Percentiles rank a stretch among this genome's conserved stretches.
These are phyloP conservation scores for Coccinonectria pachysandricola DNA, from an alignment of 2,329 filamentous ascomycete genomes.

Conservation along the genomic window DNA sequence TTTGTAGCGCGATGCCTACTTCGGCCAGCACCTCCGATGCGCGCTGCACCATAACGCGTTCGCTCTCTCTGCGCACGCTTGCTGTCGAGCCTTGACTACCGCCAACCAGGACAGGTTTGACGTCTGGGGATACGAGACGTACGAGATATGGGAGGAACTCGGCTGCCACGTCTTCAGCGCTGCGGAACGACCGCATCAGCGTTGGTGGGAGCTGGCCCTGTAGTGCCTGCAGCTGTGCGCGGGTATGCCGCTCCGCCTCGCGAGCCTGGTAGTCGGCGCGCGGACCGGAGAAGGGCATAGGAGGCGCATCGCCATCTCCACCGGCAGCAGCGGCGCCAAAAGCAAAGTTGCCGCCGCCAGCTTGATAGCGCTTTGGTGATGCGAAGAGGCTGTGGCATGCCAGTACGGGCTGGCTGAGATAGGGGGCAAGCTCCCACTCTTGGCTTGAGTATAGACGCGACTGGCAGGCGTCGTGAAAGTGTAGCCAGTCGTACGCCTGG, in stretches of 20 bases:
- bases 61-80: slow-evolving; percentile 77
- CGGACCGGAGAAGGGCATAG: slow-evolving; percentile 69
- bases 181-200: slow-evolving; percentile 68
- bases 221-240: slow-evolving; percentile 60
- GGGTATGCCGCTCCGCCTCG: slow-evolving; percentile 72
- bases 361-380: slow-evolving; percentile 46
- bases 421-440: slow-evolving; percentile 85
- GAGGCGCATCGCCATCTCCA: slow-evolving; percentile 37
- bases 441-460: slow-evolving; percentile 71
- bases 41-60: slow-evolving; percentile 69
- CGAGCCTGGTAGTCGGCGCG: slow-evolving; percentile 71
- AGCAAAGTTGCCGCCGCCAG: slow-evolving; percentile 31
- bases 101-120: slow-evolving; percentile 81
- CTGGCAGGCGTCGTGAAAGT: slow-evolving; percentile 82
- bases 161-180: slow-evolving; percentile 62
- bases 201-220: slow-evolving; percentile 63
- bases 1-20: slow-evolving; percentile 70
- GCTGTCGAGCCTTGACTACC: slow-evolving; percentile 58
- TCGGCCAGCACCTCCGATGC: slow-evolving; percentile 78
- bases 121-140: slow-evolving; percentile 74
- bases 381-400: slow-evolving; percentile 91
- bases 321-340: slow-evolving; percentile 25
- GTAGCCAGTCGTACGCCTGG: slow-evolving; percentile 83
- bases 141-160: slow-evolving; percentile 80
- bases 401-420: slow-evolving; percentile 75